These are phyloP conservation scores for Hypoxylon fragiforme DNA, from an alignment of 495 filamentous ascomycete genomes.

Conservation along the genomic window DNA sequence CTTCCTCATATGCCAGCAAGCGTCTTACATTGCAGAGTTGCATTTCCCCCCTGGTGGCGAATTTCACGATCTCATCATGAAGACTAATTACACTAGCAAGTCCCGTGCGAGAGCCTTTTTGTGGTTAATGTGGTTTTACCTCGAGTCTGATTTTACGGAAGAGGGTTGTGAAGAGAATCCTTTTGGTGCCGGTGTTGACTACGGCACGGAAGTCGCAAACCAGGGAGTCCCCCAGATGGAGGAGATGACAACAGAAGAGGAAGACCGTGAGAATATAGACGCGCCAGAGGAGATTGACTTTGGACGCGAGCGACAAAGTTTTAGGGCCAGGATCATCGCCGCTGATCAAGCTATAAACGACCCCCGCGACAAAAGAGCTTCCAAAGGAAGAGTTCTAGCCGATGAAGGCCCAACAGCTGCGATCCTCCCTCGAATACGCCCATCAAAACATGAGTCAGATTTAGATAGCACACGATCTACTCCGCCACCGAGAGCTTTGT, in stretches of 20 bases:
- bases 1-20: conserved; percentile 90
- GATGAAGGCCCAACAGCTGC: conserved; percentile 64
- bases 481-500: conserved; percentile 55
- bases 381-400: conserved; percentile 37
- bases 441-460: conserved; percentile 61
- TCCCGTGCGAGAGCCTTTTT: conserved; percentile 88
- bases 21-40: conserved; percentile 85
- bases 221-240: conserved; percentile 81
- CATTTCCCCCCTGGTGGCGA: conserved; percentile 86
- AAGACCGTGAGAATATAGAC: conserved; percentile 86
- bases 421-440: conserved; percentile 54
- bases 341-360: conserved; percentile 55
- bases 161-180: conserved; percentile 86
- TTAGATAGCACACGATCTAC: conserved; percentile 61
- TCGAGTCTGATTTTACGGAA: conserved; percentile 90
- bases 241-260: conserved; percentile 74
- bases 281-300: conserved; percentile 82
- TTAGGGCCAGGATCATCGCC: conserved; percentile 73
- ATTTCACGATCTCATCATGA: conserved; percentile 97
- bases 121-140: conserved; percentile 99
- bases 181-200: conserved; percentile 75
- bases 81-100: conserved; percentile 75
- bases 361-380: conserved; percentile 51
- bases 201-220: conserved; percentile 65
- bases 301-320: conserved; percentile 79